phyloP scores from a whole-genome alignment of 495 filamentous ascomycete genomes.

The Penicillium ochrochloron region DNA sequence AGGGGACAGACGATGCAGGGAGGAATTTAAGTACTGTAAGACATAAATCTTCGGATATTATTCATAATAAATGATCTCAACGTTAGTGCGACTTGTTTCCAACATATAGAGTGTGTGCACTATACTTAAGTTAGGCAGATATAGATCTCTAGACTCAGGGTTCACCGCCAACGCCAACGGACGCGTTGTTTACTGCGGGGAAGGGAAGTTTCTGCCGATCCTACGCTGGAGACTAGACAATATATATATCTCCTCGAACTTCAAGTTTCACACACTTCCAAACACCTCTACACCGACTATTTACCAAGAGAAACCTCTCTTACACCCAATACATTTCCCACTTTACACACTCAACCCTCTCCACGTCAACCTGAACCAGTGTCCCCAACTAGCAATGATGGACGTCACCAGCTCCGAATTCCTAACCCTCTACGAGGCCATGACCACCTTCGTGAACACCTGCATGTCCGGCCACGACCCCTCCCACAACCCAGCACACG shows the following conservation, averaged over 20 bases:
- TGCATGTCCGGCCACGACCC: constrained; percentile 85
- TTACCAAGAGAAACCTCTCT: neutral
- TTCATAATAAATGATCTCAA: neutral
- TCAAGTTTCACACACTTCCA: neutral
- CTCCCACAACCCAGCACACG: constrained; percentile 85
- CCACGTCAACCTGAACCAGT: too few relatives aligned
- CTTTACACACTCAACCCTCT: neutral
- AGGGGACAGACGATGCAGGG: neutral
- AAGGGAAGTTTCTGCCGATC: constrained; percentile 1
- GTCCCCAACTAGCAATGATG: neutral
- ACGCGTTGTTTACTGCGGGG: constrained; percentile 21
- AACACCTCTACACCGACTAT: neutral
- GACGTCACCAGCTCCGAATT: constrained; percentile 26
- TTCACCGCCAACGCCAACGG: constrained; percentile 21
- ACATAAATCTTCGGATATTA: neutral
- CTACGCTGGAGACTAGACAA: neutral
- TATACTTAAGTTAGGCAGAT: neutral
- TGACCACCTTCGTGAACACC: constrained; percentile 60
- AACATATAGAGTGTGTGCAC: neutral
- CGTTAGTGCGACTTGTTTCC: neutral
- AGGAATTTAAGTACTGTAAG: neutral
- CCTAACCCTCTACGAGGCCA: constrained; percentile 47
- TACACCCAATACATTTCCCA: neutral
- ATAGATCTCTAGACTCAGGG: neutral
- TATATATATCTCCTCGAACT: neutral